Percentiles rank a stretch among this genome's conserved stretches.
phyloP scores from a whole-genome alignment of 805 yeast species.

The Wickerhamiella siamensis region DNA sequence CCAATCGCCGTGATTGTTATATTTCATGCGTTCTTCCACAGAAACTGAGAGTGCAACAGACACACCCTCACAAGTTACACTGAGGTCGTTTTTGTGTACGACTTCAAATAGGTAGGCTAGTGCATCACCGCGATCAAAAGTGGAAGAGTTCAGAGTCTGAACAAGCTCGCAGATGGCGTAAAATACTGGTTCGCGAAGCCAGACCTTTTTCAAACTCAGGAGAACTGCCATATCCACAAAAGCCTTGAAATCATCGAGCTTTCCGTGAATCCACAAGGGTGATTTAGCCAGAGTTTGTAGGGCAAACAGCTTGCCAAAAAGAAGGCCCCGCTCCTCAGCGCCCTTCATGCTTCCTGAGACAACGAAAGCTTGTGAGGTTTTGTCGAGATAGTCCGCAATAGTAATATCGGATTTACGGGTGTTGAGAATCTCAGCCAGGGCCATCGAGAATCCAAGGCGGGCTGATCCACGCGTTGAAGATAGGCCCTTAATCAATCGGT shows the following conservation, averaged over 20 bases:
- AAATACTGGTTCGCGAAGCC: slow-evolving; percentile 76
- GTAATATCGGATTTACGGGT: slow-evolving; percentile 25
- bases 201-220: slow-evolving; percentile 50
- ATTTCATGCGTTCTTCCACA: slow-evolving; percentile 8
- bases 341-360: slow-evolving; percentile 44
- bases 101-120: slow-evolving; percentile 26
- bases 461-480: slow-evolving; percentile 73
- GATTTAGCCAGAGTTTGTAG: slow-evolving; percentile 58
- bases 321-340: slow-evolving; percentile 61
- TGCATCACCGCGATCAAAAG: slow-evolving; percentile 6
- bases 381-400: slow-evolving; percentile 26
- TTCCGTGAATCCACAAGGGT: slow-evolving; percentile 23
- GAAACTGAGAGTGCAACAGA: slow-evolving; percentile 52
- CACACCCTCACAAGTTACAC: slow-evolving; percentile 64
- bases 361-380: slow-evolving; percentile 27
- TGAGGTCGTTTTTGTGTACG: slow-evolving; percentile 39
- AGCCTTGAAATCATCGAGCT: slow-evolving; percentile 24
- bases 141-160: slow-evolving; percentile 4
- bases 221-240: slow-evolving; percentile 38
- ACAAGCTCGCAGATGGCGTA: slow-evolving; percentile 51
- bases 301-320: slow-evolving; percentile 79
- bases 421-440: slow-evolving; percentile 47
- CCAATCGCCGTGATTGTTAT: slow-evolving; percentile 34
- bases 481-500: slow-evolving; percentile 66
- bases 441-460: slow-evolving; percentile 76